Conservation (phyloP, 1,139 yeast species). For the Pichia sp. region DNA sequence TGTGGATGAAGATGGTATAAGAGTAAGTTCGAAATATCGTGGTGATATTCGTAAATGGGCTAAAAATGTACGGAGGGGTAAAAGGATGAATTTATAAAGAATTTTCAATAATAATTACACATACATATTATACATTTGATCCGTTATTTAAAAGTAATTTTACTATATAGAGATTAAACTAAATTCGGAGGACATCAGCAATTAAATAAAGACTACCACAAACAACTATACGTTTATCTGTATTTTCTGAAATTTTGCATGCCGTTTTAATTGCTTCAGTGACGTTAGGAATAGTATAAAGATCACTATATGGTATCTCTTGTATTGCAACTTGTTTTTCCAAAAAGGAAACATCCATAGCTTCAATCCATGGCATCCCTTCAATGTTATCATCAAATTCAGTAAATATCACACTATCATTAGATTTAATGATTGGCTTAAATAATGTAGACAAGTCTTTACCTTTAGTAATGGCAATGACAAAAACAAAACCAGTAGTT, state of each 20-base stretch:
- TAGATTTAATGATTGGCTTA: slow-evolving; percentile 39
- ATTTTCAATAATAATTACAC: neutral
- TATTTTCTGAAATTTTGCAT: slow-evolving; percentile 8
- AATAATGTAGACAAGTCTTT: slow-evolving; percentile 54
- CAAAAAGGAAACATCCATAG: slow-evolving; percentile 3
- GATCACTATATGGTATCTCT: slow-evolving; percentile 32
- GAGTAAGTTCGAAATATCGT: slow-evolving; percentile 22
- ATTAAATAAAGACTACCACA: slow-evolving; percentile 80
- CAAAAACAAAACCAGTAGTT: slow-evolving; percentile 44
- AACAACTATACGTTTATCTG: slow-evolving; percentile 34
- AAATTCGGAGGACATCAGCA: slow-evolving; percentile 53
- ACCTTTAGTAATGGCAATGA: slow-evolving; percentile 72
- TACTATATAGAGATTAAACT: neutral
- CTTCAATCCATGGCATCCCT: slow-evolving; percentile 85
- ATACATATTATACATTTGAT: neutral
- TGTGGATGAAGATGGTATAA: slow-evolving; percentile 21
- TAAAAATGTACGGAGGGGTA: slow-evolving; percentile 30
- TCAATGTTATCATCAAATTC: slow-evolving; percentile 58
- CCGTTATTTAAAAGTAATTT: neutral
- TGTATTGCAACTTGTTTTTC: slow-evolving; percentile 25
- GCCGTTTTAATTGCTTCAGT: slow-evolving; percentile 22
- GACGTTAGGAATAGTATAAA: slow-evolving; percentile 15
- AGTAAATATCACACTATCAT: slow-evolving; percentile 58
- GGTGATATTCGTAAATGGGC: slow-evolving; percentile 29
- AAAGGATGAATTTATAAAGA: slow-evolving; percentile 25